Percentiles rank a stretch among this genome's conserved stretches.
phyloP scores from a whole-genome alignment of 176 grass and related monocot species.

The Bromus sterilis region DNA sequence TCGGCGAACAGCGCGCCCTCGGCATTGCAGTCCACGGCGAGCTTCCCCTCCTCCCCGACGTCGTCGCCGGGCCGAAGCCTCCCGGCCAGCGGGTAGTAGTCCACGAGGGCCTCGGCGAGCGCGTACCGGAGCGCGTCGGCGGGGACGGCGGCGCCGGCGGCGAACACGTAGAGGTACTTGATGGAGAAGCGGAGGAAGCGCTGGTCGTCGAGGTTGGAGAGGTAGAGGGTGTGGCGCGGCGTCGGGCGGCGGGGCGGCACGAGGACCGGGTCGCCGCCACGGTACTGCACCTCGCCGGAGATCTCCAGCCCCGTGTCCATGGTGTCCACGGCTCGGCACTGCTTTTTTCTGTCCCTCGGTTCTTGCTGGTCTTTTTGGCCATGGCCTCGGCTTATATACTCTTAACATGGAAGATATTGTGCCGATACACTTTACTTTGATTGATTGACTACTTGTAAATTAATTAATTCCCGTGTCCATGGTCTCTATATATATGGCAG shows the following conservation, averaged over 20 bases:
- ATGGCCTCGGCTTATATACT: background rate
- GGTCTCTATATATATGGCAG: background rate
- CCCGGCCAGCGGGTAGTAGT: conserved; percentile 85
- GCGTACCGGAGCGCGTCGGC: conserved; percentile 28
- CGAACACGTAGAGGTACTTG: conserved; percentile 86
- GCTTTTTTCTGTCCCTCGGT: background rate
- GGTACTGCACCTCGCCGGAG: conserved; percentile 56
- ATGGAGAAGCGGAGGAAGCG: conserved; percentile 93
- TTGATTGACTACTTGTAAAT: background rate
- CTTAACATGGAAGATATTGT: background rate
- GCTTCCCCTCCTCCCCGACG: conserved; percentile 35
- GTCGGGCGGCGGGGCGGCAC: conserved; percentile 47
- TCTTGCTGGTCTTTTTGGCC: background rate
- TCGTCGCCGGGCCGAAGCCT: conserved; percentile 36
- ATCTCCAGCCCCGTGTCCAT: conserved; percentile 11
- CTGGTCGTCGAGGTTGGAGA: conserved; percentile 97
- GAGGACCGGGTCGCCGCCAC: conserved; percentile 12
- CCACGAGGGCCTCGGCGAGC: conserved; percentile 51
- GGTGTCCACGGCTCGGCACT: background rate
- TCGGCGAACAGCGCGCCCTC: conserved; percentile 74
- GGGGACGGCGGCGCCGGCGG: conserved; percentile 9
- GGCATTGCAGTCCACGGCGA: conserved; percentile 77
- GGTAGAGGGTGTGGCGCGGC: conserved; percentile 44
- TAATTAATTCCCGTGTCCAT: background rate
- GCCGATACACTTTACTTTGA: background rate